A percentile compares a stretch with the other conserved stretches of the same genome.
These are phyloP conservation scores for Backusella tarrabulga DNA, from an alignment of 192 early-diverging fungal genomes.

Conservation along the genomic window DNA sequence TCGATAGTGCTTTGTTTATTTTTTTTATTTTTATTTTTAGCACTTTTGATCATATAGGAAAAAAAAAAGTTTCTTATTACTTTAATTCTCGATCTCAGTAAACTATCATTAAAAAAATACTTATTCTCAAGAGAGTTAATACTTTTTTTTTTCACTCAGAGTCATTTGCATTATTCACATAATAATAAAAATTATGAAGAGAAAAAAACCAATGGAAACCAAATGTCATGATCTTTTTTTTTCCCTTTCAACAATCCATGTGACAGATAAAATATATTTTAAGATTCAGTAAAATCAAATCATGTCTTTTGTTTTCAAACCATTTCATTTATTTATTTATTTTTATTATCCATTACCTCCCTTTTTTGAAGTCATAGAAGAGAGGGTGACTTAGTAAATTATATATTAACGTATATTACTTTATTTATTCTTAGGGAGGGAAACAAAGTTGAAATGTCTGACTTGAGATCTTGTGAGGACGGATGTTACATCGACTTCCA, in stretches of 20 bases:
- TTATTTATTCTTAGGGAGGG: neutral
- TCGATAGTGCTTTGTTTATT: neutral
- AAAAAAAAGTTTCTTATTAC: neutral
- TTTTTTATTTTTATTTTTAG: neutral
- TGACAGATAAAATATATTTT: neutral
- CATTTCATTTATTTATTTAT: neutral
- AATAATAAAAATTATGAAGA: neutral
- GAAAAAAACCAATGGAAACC: neutral
- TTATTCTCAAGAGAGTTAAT: neutral
- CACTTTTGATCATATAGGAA: neutral
- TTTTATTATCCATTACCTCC: neutral
- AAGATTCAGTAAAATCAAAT: neutral
- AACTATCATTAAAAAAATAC: neutral
- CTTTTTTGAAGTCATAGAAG: neutral
- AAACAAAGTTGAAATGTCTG: neutral
- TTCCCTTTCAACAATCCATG: neutral
- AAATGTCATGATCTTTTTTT: neutral
- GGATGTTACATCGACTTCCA: neutral
- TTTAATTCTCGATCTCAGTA: neutral
- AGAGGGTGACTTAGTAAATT: neutral
- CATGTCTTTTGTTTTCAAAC: no score
- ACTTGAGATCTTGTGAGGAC: constrained; percentile 3
- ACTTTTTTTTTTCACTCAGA: neutral
- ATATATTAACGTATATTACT: neutral
- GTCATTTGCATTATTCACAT: neutral